Percentiles rank a stretch among this genome's conserved stretches.
phyloP scores from a whole-genome alignment of 257 asterid genomes.

The Parsonsia alboflavescens region DNA sequence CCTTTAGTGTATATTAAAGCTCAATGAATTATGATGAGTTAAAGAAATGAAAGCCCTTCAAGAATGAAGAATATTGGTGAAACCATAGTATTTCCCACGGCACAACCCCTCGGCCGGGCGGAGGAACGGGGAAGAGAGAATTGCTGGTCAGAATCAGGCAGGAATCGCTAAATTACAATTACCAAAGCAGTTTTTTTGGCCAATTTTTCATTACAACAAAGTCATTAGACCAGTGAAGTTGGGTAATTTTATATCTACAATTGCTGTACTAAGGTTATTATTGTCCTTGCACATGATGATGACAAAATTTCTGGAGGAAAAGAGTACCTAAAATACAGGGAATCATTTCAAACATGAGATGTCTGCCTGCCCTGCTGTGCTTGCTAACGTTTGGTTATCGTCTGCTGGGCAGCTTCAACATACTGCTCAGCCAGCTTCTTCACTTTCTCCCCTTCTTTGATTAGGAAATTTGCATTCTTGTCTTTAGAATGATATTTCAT shows the following conservation, averaged over 20 bases:
- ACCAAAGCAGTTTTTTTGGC: no score
- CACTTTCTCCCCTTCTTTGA: constrained; percentile 94
- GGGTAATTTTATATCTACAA: constrained; percentile 1
- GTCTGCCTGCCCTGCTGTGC: constrained; percentile 19
- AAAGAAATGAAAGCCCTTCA: no score
- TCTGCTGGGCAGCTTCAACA: constrained; percentile 70
- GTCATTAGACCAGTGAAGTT: not conserved
- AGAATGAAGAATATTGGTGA: not conserved
- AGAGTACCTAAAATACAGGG: not conserved
- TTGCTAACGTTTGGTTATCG: constrained; percentile 22
- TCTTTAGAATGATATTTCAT: constrained; percentile 88
- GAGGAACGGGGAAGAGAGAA: not conserved
- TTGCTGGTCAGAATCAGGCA: not conserved
- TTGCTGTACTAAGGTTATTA: not conserved
- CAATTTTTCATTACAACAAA: no score
- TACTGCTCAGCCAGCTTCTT: constrained; percentile 92
- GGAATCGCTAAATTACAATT: no score
- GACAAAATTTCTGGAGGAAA: constrained; percentile 1
- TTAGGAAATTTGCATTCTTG: constrained; percentile 80
- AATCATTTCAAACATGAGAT: not conserved
- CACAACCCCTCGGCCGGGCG: no score
- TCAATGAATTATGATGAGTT: not conserved
- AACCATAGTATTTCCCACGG: not conserved
- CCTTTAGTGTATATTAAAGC: no score
- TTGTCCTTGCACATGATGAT: not conserved